Evolutionary conservation across 192 early-diverging fungal species (phyloP).

Genomic region (Glomus cerebriforme): DNA sequence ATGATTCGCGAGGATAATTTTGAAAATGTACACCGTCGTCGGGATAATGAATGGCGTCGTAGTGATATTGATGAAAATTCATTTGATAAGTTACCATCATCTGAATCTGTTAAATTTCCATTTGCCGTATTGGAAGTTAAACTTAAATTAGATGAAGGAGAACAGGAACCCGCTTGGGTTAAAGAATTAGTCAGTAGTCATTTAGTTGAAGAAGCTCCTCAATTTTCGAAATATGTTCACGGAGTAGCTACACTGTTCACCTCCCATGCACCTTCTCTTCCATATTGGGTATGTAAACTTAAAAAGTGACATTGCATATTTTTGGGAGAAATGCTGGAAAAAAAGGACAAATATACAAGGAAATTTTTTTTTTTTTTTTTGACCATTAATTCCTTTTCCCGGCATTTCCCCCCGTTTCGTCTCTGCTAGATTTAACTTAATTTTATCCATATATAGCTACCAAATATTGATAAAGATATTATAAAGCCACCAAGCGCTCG

Average conservation of each 20-base stretch:
- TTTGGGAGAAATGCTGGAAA: too few species aligned
- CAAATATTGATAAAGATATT: conserved; percentile 34
- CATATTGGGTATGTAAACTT: conserved; percentile 56
- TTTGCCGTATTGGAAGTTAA: conserved; percentile 94
- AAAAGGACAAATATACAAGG: too few species aligned
- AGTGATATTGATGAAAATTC: conserved; percentile 75
- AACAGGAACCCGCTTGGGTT: conserved; percentile 76
- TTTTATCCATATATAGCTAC: conserved; percentile 10
- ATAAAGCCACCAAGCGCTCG: conserved; percentile 20
- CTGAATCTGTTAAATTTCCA: conserved; percentile 85
- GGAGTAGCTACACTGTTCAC: conserved; percentile 74
- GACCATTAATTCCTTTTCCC: too few species aligned
- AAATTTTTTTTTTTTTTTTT: too few species aligned
- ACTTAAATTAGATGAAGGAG: conserved; percentile 68
- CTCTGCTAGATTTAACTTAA: neutral
- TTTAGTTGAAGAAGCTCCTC: conserved; percentile 76
- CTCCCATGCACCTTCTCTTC: conserved; percentile 59
- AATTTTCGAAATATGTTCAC: conserved; percentile 89
- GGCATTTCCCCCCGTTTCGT: too few species aligned
- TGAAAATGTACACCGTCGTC: conserved; percentile 65
- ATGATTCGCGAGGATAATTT: conserved; percentile 94
- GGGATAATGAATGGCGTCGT: conserved; percentile 89
- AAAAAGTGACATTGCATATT: neutral
- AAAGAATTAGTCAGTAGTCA: conserved; percentile 70
- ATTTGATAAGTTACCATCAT: conserved; percentile 73